Evolutionary conservation across 2,329 filamentous ascomycete genomes (phyloP).

Genomic region (Aspergillus niger): DNA sequence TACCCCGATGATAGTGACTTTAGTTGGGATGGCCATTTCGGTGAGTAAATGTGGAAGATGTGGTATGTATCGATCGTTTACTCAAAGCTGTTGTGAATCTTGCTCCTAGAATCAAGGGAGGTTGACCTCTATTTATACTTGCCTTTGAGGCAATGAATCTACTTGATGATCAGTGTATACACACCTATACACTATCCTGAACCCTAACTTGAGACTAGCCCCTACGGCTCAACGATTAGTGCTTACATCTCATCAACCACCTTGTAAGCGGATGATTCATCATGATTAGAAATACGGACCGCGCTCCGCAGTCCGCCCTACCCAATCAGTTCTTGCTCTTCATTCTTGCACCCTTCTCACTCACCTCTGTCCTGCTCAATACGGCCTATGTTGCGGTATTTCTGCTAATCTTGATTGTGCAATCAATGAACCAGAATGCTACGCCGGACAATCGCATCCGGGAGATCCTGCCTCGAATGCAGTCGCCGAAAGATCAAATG

Average conservation of each 20-base stretch:
- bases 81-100: not conserved
- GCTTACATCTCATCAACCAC: not conserved
- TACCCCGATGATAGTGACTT: constrained; percentile 24
- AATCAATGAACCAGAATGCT: constrained; percentile 3
- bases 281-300: constrained; percentile 9
- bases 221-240: not conserved
- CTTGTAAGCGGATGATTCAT: not conserved
- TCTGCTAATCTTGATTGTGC: not conserved
- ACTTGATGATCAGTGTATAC: not conserved
- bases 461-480: constrained; percentile 27
- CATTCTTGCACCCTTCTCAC: not conserved
- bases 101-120: not conserved
- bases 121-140: not conserved
- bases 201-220: not conserved
- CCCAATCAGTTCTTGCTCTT: constrained; percentile 2
- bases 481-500: constrained; percentile 31
- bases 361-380: not conserved
- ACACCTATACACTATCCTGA: too few species aligned
- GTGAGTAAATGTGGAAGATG: not conserved
- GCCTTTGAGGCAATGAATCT: not conserved
- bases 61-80: not conserved
- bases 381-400: not conserved
- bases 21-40: constrained; percentile 16
- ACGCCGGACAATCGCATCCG: constrained; percentile 11
- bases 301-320: constrained; percentile 13